Conservation (phyloP, 441 rosid species). For the Adansonia grandidieri region DNA sequence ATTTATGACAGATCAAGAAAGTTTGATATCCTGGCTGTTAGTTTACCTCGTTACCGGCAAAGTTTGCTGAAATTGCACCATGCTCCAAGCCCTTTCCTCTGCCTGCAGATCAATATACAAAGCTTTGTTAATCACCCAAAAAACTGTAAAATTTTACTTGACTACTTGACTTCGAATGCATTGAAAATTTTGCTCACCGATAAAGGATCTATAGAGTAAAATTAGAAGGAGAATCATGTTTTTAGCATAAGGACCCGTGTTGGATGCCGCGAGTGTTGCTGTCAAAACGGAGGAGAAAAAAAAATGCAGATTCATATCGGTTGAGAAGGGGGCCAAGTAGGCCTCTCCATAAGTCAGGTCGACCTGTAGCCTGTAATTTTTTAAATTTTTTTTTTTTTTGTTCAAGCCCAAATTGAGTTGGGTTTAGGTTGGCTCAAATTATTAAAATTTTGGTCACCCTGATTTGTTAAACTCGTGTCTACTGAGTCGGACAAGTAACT, state of each 20-base stretch:
- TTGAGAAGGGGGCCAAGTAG: not conserved
- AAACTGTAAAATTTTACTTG: too few species aligned
- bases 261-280: not conserved
- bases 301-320: conserved; percentile 30
- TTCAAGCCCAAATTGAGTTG: too few species aligned
- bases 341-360: conserved; percentile 19
- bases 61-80: conserved; percentile 9
- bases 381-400: too few species aligned
- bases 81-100: conserved; percentile 16
- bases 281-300: not conserved
- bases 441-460: too few species aligned
- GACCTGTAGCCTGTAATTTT: too few species aligned
- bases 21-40: not conserved
- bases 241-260: conserved; percentile 35
- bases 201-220: conserved; percentile 24
- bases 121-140: not conserved
- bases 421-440: too few species aligned
- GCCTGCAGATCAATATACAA: conserved; percentile 22
- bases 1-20: not conserved
- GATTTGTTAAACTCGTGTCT: too few species aligned
- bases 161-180: not conserved
- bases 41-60: conserved; percentile 31
- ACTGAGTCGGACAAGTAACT: too few species aligned
- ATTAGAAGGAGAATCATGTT: conserved; percentile 30
- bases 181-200: conserved; percentile 29